Percentiles rank a stretch among this genome's conserved stretches.
phyloP scores from a whole-genome alignment of 352 stramenopile genomes.

The Globisporangium polare region DNA sequence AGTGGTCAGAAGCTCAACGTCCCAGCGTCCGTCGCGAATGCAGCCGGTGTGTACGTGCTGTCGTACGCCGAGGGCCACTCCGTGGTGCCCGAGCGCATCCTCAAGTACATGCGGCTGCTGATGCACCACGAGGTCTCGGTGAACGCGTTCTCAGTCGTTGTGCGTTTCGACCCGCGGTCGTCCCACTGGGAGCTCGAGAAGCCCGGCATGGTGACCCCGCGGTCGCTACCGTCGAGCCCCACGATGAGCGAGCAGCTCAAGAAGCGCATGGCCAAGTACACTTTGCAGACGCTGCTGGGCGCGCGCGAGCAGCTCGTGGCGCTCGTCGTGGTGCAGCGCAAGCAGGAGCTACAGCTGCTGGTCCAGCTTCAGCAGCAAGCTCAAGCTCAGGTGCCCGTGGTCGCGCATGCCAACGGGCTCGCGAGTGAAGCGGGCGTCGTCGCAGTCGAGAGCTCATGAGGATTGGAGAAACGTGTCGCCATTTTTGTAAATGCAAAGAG shows the following conservation, averaged over 20 bases:
- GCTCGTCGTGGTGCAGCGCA: constrained; percentile 37
- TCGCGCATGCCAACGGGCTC: neutral
- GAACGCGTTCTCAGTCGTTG: constrained; percentile 82
- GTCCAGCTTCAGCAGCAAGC: constrained; percentile 3
- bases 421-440: constrained; percentile 1
- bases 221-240: constrained; percentile 66
- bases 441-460: constrained; percentile 14
- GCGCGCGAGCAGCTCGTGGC: constrained; percentile 56
- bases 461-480: neutral
- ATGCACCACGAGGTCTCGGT: constrained; percentile 84
- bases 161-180: constrained; percentile 62
- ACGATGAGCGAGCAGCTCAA: constrained; percentile 65
- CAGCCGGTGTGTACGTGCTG: constrained; percentile 62
- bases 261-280: constrained; percentile 78
- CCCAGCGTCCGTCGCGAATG: constrained; percentile 16
- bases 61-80: constrained; percentile 74
- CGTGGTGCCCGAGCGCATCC: constrained; percentile 67
- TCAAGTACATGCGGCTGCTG: constrained; percentile 85
- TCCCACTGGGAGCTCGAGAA: constrained; percentile 76
- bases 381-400: neutral
- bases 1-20: constrained; percentile 11
- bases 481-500: neutral
- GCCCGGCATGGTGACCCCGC: constrained; percentile 76
- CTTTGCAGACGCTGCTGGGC: constrained; percentile 57
- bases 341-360: constrained; percentile 20